A percentile compares a stretch with the other conserved stretches of the same genome.
phyloP scores from a whole-genome alignment of 2,329 filamentous ascomycete species.

The Helicocarpus griseus region DNA sequence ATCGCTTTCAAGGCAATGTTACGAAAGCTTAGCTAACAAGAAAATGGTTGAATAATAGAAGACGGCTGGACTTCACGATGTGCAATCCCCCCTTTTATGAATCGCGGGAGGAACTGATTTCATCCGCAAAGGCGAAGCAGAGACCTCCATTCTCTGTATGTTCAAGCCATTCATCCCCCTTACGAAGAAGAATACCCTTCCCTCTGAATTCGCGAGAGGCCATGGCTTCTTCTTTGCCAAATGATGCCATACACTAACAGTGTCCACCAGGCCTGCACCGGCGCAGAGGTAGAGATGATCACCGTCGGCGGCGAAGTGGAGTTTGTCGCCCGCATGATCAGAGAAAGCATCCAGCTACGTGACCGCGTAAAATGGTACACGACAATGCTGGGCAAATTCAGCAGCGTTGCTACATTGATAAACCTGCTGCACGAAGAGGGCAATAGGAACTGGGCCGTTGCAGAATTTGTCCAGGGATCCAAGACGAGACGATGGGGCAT shows the following conservation, averaged over 20 bases:
- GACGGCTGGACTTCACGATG: constrained; percentile 70
- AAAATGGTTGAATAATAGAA: neutral
- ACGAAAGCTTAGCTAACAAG: neutral
- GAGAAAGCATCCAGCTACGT: constrained; percentile 54
- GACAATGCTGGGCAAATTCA: constrained; percentile 79
- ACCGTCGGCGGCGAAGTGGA: constrained; percentile 65
- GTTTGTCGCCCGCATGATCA: constrained; percentile 62
- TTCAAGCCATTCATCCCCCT: neutral
- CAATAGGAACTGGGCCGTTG: constrained; percentile 72
- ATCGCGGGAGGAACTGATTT: constrained; percentile 58
- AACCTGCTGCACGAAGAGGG: constrained; percentile 45
- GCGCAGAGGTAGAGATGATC: constrained; percentile 77
- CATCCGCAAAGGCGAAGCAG: constrained; percentile 56
- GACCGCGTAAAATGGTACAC: constrained; percentile 75
- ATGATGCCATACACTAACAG: neutral
- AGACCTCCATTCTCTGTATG: constrained; percentile 56
- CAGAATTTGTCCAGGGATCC: constrained; percentile 65
- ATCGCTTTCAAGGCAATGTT: neutral
- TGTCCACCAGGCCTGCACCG: constrained; percentile 49
- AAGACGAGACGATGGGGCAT: constrained; percentile 80
- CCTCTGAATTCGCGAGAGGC: too few species aligned
- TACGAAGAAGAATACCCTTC: neutral
- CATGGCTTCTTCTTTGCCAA: too few species aligned
- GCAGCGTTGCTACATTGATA: constrained; percentile 53
- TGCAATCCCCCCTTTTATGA: constrained; percentile 92